Base-by-base conservation (phyloP, 78 protist genomes). In the Ministeria vibrans region DNA sequence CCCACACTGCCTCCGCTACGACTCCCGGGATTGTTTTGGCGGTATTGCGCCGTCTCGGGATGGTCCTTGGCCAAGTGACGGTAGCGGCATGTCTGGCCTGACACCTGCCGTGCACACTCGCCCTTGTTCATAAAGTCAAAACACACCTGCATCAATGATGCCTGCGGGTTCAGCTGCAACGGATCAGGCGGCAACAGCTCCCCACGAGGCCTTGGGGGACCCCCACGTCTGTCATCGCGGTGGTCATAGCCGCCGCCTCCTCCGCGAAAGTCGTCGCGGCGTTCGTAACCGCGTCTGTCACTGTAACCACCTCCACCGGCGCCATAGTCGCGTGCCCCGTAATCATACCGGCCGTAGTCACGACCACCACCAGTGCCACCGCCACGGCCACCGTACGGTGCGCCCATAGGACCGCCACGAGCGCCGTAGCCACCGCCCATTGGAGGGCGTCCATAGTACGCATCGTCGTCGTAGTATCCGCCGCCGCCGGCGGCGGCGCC, bases 41-140 rank as follows among this genome's bases (percentile, higher is more conserved):
- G n/a, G n/a, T n/a, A n/a, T n/a, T n/a, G n/a, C n/a, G n/a, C n/a
- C 66, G 66, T 30, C 66, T 59, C 66, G 66, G 66, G 66, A 11
- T 59, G 66, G 36, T 23, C 28, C 66, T 23, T 23, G 66, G 20
- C 36, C 36, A 59, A 30, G 66, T 59, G 66, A 27, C 66, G 66
- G 66, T 28, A 59, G 66, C 66, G 66, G 66, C 66, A 59, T 23
- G 28, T 59, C 34, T 23, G 28, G 66, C 66, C 66, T 30, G 20
- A 23, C 66, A 28, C 36, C 66, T 28, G 20, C 5, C 66, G 66
- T 11, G 36, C 7, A 30, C 66, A 59, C 66, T 23, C 28, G 66
- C 66, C 28, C 66, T 23, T 59, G 66, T 30, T 59, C n/a, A 59
- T 23, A 11, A 59, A 59, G 66, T 59, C 66, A 30, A 28, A 59